Conservation (phyloP, 257 asterid species). For the Solanum corneliomulleri region DNA sequence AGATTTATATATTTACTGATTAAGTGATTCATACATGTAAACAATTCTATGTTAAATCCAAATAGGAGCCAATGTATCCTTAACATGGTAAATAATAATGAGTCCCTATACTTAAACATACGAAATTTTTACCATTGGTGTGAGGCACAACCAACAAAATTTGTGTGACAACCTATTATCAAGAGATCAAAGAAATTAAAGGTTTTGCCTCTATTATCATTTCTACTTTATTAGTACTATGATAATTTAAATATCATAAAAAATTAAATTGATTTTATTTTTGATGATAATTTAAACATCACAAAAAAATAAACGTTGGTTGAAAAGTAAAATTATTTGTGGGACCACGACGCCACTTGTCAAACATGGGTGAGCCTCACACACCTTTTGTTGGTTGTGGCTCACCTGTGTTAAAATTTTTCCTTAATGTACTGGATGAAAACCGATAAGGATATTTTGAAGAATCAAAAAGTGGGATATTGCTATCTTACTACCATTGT, state of each 20-base stretch:
- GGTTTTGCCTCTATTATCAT: background rate
- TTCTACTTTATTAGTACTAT: background rate
- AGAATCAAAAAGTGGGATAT: background rate
- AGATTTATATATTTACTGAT: background rate
- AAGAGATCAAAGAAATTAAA: no score
- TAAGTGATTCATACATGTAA: background rate
- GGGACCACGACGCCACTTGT: background rate
- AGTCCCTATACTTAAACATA: background rate
- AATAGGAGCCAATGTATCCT: background rate
- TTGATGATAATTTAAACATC: background rate
- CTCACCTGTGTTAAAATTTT: background rate
- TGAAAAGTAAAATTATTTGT: background rate
- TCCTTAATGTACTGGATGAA: background rate
- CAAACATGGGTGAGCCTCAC: background rate
- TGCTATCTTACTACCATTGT: background rate
- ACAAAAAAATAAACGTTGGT: background rate
- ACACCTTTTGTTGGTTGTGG: background rate
- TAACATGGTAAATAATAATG: background rate
- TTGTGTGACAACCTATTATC: background rate
- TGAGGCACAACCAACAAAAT: background rate
- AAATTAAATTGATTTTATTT: no score
- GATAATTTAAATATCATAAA: background rate
- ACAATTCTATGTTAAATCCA: background rate
- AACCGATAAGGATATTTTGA: background rate
- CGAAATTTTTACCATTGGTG: background rate